phyloP scores from a whole-genome alignment of 2,329 filamentous ascomycete species.

The Alternaria triticina region DNA sequence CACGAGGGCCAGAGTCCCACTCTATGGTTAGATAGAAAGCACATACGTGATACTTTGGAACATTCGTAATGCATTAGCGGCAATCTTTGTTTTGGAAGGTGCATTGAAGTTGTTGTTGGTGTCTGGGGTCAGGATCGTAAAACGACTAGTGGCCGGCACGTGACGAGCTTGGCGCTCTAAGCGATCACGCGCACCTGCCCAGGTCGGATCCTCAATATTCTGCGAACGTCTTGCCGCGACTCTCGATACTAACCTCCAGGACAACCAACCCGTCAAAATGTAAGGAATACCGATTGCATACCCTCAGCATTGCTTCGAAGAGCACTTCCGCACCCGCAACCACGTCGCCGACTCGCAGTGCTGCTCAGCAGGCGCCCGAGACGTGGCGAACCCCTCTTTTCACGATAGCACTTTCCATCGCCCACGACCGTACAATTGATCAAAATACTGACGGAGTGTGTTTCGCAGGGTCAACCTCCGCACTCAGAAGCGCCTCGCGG shows the following conservation, averaged over 20 bases:
- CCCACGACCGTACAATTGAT: conserved; percentile 24
- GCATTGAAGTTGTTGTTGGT: background rate
- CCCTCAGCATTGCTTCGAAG: conserved; percentile 18
- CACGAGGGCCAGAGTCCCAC: background rate
- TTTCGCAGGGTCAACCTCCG: conserved; percentile 91
- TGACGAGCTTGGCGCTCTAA: conserved; percentile 13
- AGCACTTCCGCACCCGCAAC: conserved; percentile 25
- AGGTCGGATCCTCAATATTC: background rate
- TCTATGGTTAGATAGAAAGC: background rate
- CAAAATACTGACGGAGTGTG: conserved; percentile 39
- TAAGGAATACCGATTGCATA: conserved; percentile 41
- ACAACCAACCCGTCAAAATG: conserved; percentile 52
- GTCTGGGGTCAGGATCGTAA: conserved; percentile 1
- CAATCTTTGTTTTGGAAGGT: background rate
- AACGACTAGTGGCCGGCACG: conserved; percentile 7
- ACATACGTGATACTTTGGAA: too few species aligned
- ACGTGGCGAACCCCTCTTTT: conserved; percentile 47
- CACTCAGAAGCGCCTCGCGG: conserved; percentile 99
- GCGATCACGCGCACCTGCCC: conserved; percentile 14
- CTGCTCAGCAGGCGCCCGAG: conserved; percentile 30
- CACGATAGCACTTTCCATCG: conserved; percentile 25
- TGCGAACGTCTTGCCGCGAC: conserved; percentile 11
- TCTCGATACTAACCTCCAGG: conserved; percentile 38
- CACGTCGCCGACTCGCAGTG: conserved; percentile 28
- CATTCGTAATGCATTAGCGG: background rate